Evolutionary conservation across 2,329 filamentous ascomycete genomes (phyloP), one percentile per base, ranked within the genome.

Genomic region (Pseudogymnoascus sp.): DNA sequence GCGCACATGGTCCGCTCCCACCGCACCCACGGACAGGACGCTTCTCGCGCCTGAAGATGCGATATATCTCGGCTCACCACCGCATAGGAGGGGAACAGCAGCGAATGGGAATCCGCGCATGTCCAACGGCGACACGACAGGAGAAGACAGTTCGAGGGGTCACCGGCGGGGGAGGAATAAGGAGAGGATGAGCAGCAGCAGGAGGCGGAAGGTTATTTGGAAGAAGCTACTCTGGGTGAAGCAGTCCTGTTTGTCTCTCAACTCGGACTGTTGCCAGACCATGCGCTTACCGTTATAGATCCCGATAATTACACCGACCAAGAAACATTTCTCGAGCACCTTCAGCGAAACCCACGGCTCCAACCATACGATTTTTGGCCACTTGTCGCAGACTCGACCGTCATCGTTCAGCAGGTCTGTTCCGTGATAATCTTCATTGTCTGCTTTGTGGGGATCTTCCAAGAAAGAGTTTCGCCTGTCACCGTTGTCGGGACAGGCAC

Each of bases 251-350:
- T 78, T 67, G 86, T 76, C 31, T 38, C 44, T 38, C 56, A 33
- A 18, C 59, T 40, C 40, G 16, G 40, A 61, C 23, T 8, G 38
- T 59, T 18, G 28, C 18, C 35, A 33, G 61, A 62, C 23, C 50
- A 40, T 21, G 12, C 66, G 63, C 66, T 73, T 61, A 73, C 67
- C 23, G 56, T n/a, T 25, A n/a, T 59, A 92, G 91, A 95, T 73
- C 92, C 94, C n/a, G 94, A 99, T 75, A 99, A 99, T 75, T 97
- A 97, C 74, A 97, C 94, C 42, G 94, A 99, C 73, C 92, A 94
- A 73, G 90, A 91, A 65, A 97, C 94, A 1, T 99, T 99, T 71
- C 87, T 99, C 68, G 93, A 97, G 73, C 92, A 96, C 70, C 84
- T 99, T 16, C 93, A 99, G 75, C 86, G 92, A 59, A 99, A 99